Evolutionary conservation across 768 basidiomycete species (phyloP).

Genomic region (Rhizopogon vesiculosus): DNA sequence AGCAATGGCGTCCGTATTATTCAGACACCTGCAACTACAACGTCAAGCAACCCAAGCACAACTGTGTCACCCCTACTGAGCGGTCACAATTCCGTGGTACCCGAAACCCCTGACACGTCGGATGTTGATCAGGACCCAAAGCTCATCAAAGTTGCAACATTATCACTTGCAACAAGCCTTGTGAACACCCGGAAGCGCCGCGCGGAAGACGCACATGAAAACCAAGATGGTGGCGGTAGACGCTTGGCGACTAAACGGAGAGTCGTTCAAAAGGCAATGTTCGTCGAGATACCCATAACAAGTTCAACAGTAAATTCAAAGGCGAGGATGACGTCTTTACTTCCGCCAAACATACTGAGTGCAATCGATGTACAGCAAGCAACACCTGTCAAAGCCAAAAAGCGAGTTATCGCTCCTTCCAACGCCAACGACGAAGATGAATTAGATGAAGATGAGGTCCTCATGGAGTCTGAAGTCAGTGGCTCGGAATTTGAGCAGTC

Average conservation of each 20-base stretch:
- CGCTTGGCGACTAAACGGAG: slow-evolving; percentile 28
- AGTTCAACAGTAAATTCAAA: slow-evolving; percentile 12
- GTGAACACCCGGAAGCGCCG: slow-evolving; percentile 22
- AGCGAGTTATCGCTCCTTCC: slow-evolving; percentile 19
- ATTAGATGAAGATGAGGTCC: slow-evolving; percentile 34
- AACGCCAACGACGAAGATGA: slow-evolving; percentile 28
- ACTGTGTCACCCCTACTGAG: slow-evolving; percentile 50
- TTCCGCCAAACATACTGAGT: slow-evolving; percentile 12
- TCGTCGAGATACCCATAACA: slow-evolving; percentile 10
- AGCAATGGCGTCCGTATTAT: slow-evolving; percentile 8
- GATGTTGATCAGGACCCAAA: slow-evolving; percentile 18
- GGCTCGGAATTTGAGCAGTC: slow-evolving; percentile 55
- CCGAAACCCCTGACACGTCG: slow-evolving; percentile 53
- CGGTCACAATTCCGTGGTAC: slow-evolving; percentile 37
- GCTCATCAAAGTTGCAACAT: neutral
- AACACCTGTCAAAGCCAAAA: slow-evolving; percentile 20
- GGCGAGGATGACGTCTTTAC: slow-evolving; percentile 13
- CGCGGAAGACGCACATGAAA: slow-evolving; percentile 31
- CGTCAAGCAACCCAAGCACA: slow-evolving; percentile 32
- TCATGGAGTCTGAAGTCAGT: slow-evolving; percentile 47
- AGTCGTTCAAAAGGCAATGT: slow-evolving; percentile 23
- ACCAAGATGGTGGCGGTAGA: slow-evolving; percentile 8
- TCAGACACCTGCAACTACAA: slow-evolving; percentile 19
- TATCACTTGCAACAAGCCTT: neutral
- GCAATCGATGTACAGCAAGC: slow-evolving; percentile 2